A percentile compares a stretch with the other conserved stretches of the same genome.
These are phyloP conservation scores for Zangia roseola DNA, from an alignment of 768 basidiomycete genomes.

Conservation along the genomic window DNA sequence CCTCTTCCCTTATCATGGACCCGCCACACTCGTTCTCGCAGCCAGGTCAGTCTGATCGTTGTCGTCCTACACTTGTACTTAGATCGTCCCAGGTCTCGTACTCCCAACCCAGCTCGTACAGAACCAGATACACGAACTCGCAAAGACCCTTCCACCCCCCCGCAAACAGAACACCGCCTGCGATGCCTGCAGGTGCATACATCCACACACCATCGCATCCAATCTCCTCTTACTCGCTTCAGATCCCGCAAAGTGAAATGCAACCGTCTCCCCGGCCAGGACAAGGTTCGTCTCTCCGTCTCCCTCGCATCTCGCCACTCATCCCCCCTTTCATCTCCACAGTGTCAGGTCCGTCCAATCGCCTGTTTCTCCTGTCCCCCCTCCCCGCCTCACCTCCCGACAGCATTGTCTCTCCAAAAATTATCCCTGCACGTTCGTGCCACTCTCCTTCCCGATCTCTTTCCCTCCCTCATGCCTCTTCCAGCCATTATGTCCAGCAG, in stretches of 20 bases:
- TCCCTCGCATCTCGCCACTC: conserved; percentile 6
- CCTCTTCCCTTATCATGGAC: conserved; percentile 27
- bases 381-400: conserved; percentile 7
- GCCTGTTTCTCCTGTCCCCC: conserved; percentile 3
- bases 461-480: conserved; percentile 16
- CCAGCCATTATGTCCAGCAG: conserved; percentile 78
- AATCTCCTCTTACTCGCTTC: conserved; percentile 4
- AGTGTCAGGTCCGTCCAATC: conserved; percentile 63
- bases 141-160: conserved; percentile 78
- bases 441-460: conserved; percentile 13
- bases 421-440: conserved; percentile 86
- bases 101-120: conserved; percentile 68
- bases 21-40: conserved; percentile 35
- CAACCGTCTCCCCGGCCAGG: conserved; percentile 75
- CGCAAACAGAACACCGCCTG: conserved; percentile 93
- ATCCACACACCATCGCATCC: neutral
- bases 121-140: conserved; percentile 80
- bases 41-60: conserved; percentile 21
- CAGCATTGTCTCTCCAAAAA: conserved; percentile 87
- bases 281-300: conserved; percentile 55
- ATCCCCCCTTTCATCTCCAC: conserved; percentile 19
- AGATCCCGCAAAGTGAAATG: conserved; percentile 90
- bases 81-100: conserved; percentile 46
- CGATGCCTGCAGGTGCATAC: conserved; percentile 78
- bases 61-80: neutral